Percentiles rank a stretch among this genome's conserved stretches.
Conservation (phyloP, 2,329 filamentous ascomycete genomes). For the Fusarium sublunatum region DNA sequence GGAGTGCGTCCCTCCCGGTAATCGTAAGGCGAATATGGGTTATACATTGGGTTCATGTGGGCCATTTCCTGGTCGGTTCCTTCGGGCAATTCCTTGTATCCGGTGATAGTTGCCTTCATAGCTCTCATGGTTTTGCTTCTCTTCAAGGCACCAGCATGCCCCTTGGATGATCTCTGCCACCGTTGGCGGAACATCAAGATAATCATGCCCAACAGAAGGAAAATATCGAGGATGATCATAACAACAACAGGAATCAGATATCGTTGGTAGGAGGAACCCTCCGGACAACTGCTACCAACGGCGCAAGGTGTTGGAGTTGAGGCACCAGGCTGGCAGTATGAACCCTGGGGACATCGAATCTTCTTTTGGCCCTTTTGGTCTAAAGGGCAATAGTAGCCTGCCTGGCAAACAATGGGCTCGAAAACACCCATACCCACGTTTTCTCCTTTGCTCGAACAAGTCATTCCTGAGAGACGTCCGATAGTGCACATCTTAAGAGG, state of each 20-base stretch:
- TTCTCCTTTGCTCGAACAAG: conserved; percentile 48
- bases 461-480: conserved; percentile 49
- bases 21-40: conserved; percentile 24
- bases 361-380: conserved; percentile 51
- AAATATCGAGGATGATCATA: conserved; percentile 56
- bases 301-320: conserved; percentile 60
- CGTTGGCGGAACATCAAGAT: conserved; percentile 36
- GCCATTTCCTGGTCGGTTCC: conserved; percentile 52
- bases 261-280: conserved; percentile 55
- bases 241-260: conserved; percentile 58
- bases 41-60: conserved; percentile 49
- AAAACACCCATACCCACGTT: conserved; percentile 59
- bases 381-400: conserved; percentile 62
- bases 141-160: conserved; percentile 27
- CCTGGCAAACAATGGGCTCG: conserved; percentile 63
- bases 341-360: conserved; percentile 58
- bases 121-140: conserved; percentile 45
- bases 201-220: conserved; percentile 51
- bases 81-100: conserved; percentile 52
- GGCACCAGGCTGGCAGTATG: conserved; percentile 64
- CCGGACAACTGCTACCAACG: conserved; percentile 59
- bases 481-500: conserved; percentile 53
- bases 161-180: conserved; percentile 30
- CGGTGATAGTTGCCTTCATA: conserved; percentile 47
- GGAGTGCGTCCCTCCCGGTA: conserved; percentile 38